Conservation (phyloP, 305 asterid genomes). For the Rubia tinctorum region DNA sequence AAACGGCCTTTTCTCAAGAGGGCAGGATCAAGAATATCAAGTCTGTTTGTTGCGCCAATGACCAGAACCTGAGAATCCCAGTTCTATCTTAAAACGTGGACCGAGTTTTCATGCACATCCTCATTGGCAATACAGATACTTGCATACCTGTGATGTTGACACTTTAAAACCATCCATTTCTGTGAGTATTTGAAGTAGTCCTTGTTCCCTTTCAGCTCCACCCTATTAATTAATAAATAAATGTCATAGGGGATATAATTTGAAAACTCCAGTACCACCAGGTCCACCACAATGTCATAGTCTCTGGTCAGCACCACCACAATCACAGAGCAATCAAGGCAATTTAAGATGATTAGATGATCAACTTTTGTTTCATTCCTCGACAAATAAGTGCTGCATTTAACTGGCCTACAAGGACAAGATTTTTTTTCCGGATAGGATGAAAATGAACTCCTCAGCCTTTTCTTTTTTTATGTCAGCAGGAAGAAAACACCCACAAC, state of each 20-base stretch:
- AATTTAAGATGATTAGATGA: neutral
- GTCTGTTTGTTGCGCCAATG: constrained; percentile 97
- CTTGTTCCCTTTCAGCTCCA: constrained; percentile 99
- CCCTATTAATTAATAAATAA: constrained; percentile 46
- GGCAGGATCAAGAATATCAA: constrained; percentile 99
- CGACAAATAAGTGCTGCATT: neutral
- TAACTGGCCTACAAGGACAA: neutral
- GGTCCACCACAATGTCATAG: neutral
- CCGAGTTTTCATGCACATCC: neutral
- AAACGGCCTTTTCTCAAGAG: constrained; percentile 94
- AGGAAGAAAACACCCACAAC: neutral
- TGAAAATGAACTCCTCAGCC: neutral
- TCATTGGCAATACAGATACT: neutral
- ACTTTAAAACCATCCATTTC: constrained; percentile 99
- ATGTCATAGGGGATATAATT: neutral
- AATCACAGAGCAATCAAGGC: constrained; percentile 1
- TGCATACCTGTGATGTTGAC: constrained; percentile 80
- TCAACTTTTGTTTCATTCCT: constrained; percentile 8
- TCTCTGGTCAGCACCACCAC: neutral
- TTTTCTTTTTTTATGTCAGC: neutral
- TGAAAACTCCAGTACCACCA: neutral
- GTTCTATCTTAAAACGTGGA: constrained; percentile 10
- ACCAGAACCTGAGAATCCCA: constrained; percentile 65
- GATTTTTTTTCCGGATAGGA: neutral
- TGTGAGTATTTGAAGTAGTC: constrained; percentile 93